These are phyloP conservation scores for Cymbidium sinense DNA, from an alignment of 106 monocot genomes.

Conservation along the genomic window DNA sequence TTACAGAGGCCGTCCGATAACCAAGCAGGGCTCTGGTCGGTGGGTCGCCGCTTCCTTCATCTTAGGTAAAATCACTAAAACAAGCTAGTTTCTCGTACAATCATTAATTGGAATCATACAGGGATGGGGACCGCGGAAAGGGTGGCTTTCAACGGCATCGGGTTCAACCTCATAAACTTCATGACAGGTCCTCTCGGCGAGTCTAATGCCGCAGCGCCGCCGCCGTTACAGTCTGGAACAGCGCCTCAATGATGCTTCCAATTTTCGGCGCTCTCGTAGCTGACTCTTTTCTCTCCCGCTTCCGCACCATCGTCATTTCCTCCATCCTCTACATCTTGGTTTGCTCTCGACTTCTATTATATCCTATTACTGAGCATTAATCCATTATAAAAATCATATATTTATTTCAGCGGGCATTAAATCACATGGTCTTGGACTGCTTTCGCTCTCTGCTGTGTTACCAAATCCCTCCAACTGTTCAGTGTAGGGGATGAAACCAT, in stretches of 20 bases:
- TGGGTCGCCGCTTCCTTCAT: slow-evolving; percentile 29
- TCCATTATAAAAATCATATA: not conserved
- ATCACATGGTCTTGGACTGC: no score
- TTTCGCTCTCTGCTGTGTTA: no score
- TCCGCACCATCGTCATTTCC: slow-evolving; percentile 37
- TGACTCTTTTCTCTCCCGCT: slow-evolving; percentile 53
- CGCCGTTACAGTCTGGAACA: slow-evolving; percentile 34
- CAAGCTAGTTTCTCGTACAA: no score
- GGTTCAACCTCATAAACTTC: slow-evolving; percentile 43
- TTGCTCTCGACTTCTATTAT: not conserved
- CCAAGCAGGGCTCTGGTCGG: not conserved
- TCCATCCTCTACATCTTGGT: no score
- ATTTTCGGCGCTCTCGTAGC: slow-evolving; percentile 44
- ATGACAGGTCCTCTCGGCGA: slow-evolving; percentile 39
- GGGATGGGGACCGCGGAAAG: slow-evolving; percentile 47
- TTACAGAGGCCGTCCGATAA: slow-evolving; percentile 16
- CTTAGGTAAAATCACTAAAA: no score
- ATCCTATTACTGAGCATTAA: not conserved
- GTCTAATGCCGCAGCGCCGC: slow-evolving; percentile 37
- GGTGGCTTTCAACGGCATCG: slow-evolving; percentile 35
- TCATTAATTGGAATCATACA: no score
- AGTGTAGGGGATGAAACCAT: no score
- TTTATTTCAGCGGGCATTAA: no score
- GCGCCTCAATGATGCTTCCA: slow-evolving; percentile 39
- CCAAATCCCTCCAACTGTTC: no score